Evolutionary conservation across 495 filamentous ascomycete genomes (phyloP), one percentile per base, ranked within the genome.

Genomic region (Aspergillus olivimuriae): DNA sequence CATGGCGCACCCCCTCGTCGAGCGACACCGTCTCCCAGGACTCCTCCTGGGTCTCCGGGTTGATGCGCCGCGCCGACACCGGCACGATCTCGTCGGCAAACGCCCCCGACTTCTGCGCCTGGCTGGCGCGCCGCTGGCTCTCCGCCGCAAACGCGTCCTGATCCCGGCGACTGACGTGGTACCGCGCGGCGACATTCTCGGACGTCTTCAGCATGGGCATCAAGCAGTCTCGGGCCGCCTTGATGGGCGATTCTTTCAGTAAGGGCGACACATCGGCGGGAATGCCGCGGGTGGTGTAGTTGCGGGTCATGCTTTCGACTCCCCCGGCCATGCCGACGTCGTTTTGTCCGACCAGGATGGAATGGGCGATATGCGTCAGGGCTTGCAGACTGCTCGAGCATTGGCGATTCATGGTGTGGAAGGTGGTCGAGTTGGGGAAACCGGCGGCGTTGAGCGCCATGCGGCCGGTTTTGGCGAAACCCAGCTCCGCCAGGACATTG

Each of bases 381-480:
- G 89, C 87, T 58, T 92, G 86, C 20, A 95, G 78, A 45, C 89
- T 88, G 3, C 86, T 91, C 17, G 84, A 89, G 69, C 89, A 95
- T 70, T 92, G 91, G 43, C 89, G 81, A 69, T 94, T 95, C 26
- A 86, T 70, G 42, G 79, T 80, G 46, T 75, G 85, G 42, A 82
- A 82, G 47, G 75, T 73, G 23, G 82, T 76, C 11, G 87, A 89
- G 61, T 87, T 88, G 39, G 89, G 89, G 69, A 90, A 88, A 39
- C 89, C 89, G 34, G 89, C 88, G 23, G 84, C 83, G 47, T 94
- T 86, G 17, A 83, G 68, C 3, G 89, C 86, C 40, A 85, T 83
- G 39, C 89, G 87, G 43, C 82, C 84, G 11, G 84, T 86, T 68
- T 94, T 94, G 46, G 76, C 78, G 42, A 86, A 85, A 34, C 87